Base-by-base conservation (phyloP, 2,329 filamentous ascomycete genomes). In the Ascocoryne sarcoides region DNA sequence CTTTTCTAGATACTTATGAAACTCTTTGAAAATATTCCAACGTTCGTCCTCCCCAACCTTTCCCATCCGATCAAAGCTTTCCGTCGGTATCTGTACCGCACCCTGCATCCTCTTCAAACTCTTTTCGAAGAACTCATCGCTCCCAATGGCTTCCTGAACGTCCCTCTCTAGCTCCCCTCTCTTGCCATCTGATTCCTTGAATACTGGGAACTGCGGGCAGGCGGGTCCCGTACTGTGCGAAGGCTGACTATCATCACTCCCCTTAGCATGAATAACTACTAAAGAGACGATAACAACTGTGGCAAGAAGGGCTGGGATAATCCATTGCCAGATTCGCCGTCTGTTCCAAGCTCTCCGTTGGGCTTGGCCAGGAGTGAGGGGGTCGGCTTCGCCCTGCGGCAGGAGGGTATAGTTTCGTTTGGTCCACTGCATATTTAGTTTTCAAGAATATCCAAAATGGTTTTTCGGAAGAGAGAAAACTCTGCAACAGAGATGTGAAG, bases 1-100 rank as follows among this genome's bases (percentile, higher is more conserved):
- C 42, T 62, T 52, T 31, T 62, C 58, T 4, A 78, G 57, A 21
- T 69, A 68, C 2, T 65, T 51, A 37, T 72, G 66, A 10, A 77
- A 62, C 5, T 67, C 59, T 34, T 69, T 66, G 48, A 75, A 75
- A 0, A 71, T 64, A 23, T 69, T 60, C 73, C 73, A 78, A 38
- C 74, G 63, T 39, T 65, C 56, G 49, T 79, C 74, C 29, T 69
- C 57, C n/a, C 68, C 69, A 16, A 76, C 65, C 2, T 63, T 57
- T 3, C 73, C 72, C 36, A 74, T 65, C 42, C 77, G 71, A 43
- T 79, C 74, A 46, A 69, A 77, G 32, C 66, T 73, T 31, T 76
- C 60, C 0, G 72, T 70, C 1, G 70, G 67, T 31, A 79, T 66
- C 41, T 67, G 64, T 10, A 78, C 74, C 4, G 79, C 67, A 5